Base-by-base conservation (phyloP, 345 rosid species). In the Lumnitzera racemosa region DNA sequence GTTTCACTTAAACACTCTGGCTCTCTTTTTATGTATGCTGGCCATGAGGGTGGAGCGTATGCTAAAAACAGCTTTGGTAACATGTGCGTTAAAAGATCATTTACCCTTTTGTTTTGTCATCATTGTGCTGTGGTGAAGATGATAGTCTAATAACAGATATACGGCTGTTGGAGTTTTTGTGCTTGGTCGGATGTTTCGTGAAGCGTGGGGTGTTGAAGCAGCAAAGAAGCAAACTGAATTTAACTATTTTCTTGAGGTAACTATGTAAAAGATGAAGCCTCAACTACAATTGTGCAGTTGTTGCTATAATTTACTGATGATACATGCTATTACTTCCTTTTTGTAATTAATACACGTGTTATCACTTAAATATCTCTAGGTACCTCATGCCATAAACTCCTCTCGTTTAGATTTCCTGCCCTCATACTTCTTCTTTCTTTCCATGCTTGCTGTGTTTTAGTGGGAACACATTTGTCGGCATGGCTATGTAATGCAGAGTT, bases 11-110 rank as follows among this genome's bases (percentile, higher is more conserved):
- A 92, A 77, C 99, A 92, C 61, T 92, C 99, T 52, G 99, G 99
- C 55, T 92, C 99, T 48, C 97, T 92, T 59, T 92, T 92, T 73
- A 92, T 92, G 99, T 92, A 90, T 50, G 97, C 97, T 5, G 97
- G 99, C 47, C 71, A 77, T 55, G 75, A 69, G 51, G 97, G 97
- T 59, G 99, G 99, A 71, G 97, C 99, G 55, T 92, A 90, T 90
- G 99, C 99, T 71, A 92, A 92, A 80, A 92, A 92, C 74, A 92
- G 99, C 80, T 92, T 80, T 68, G 99, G 97, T 48, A 92, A 92
- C 65, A 78, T 90, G 99, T 92, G 87, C 53, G 91, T 46, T 46
- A 46, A 47, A 54, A 13, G 48, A 55, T 51, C 51, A 54, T 23
- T 36, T 47, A 15, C 59, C 50, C 47, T 41, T 59, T 27, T 11